These are phyloP conservation scores for Whalleya microplaca DNA, from an alignment of 2,329 filamentous ascomycete genomes.

Conservation along the genomic window DNA sequence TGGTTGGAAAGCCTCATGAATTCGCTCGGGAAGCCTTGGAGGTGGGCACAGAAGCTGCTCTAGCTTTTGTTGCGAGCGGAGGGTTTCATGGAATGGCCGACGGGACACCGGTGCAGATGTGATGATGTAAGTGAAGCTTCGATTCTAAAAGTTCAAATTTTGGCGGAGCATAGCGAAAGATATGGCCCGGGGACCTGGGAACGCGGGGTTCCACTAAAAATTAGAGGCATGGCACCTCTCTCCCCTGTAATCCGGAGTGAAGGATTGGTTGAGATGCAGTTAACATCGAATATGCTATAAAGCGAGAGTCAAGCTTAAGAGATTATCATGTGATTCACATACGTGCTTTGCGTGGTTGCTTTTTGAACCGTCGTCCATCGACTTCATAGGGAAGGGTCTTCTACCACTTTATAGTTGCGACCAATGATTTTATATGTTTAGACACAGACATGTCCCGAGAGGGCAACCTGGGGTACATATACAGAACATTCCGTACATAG, in stretches of 20 bases:
- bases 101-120: not conserved
- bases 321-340: too few relatives aligned
- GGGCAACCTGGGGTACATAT: not conserved
- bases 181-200: not conserved
- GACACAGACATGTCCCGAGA: not conserved
- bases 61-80: conserved; percentile 8
- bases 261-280: not conserved
- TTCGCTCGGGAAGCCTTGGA: conserved; percentile 13
- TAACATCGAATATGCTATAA: not conserved
- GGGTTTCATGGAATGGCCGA: not conserved
- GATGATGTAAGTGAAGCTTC: conserved; percentile 32
- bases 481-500: too few relatives aligned
- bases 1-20: conserved; percentile 30
- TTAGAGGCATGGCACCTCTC: too few relatives aligned
- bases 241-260: not conserved
- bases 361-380: too few relatives aligned
- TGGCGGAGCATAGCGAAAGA: not conserved
- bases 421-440: not conserved
- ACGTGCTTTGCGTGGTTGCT: too few relatives aligned
- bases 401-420: too few relatives aligned
- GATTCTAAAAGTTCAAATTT: conserved; percentile 15
- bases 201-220: not conserved
- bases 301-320: not conserved
- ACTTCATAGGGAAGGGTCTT: too few relatives aligned
- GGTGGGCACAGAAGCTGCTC: not conserved